Conservation (phyloP, 208 protist species). For the Trypanosoma boissoni region DNA sequence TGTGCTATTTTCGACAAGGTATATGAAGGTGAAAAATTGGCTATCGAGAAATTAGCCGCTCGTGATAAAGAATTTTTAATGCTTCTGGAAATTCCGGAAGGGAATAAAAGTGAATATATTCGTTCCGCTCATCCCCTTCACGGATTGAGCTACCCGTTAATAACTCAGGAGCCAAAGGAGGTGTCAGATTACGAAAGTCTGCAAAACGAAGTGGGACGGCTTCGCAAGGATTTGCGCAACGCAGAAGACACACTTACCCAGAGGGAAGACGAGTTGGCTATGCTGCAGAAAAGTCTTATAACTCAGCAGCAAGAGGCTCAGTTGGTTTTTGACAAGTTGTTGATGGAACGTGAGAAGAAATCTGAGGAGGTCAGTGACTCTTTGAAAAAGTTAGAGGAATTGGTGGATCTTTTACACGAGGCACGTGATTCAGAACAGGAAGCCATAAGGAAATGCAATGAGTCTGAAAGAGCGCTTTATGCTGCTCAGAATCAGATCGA, state of each 20-base stretch:
- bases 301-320: slow-evolving; percentile 58
- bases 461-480: slow-evolving; percentile 75
- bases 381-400: slow-evolving; percentile 69
- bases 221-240: slow-evolving; percentile 37
- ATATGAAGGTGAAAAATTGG: slow-evolving; percentile 53
- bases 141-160: slow-evolving; percentile 54
- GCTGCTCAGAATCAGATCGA: slow-evolving; percentile 68
- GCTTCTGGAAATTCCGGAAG: slow-evolving; percentile 52
- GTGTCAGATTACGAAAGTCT: slow-evolving; percentile 30
- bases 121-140: slow-evolving; percentile 53
- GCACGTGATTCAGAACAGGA: slow-evolving; percentile 65
- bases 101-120: slow-evolving; percentile 52
- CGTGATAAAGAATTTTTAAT: slow-evolving; percentile 71
- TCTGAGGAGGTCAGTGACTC: slow-evolving; percentile 65
- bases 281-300: slow-evolving; percentile 46
- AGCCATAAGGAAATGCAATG: slow-evolving; percentile 39
- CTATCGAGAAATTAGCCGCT: slow-evolving; percentile 51
- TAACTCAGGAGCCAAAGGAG: slow-evolving; percentile 39
- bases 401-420: slow-evolving; percentile 72
- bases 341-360: slow-evolving; percentile 51
- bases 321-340: slow-evolving; percentile 51
- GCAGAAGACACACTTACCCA: slow-evolving; percentile 31
- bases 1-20: slow-evolving; percentile 33
- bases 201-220: slow-evolving; percentile 34
- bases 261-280: slow-evolving; percentile 50